phyloP scores from a whole-genome alignment of 352 stramenopile genomes.

The Pythium apleroticum region DNA sequence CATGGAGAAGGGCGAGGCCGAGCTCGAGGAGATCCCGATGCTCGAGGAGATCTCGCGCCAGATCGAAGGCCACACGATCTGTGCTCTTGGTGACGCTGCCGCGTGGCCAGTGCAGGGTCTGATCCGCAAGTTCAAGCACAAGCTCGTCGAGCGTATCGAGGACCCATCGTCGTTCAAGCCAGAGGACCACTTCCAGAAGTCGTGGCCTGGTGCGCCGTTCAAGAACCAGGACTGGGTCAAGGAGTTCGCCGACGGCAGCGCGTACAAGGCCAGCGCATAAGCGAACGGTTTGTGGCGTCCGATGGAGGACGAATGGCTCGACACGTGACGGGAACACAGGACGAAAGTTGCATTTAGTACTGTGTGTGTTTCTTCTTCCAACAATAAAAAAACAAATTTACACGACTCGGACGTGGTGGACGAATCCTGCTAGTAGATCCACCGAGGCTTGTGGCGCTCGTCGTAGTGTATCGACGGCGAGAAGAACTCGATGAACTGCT shows the following conservation, averaged over 20 bases:
- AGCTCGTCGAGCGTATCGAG: conserved; percentile 98
- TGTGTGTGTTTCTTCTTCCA: conserved; percentile 16
- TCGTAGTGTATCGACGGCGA: conserved; percentile 77
- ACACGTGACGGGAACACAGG: conserved; percentile 1
- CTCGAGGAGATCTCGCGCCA: conserved; percentile 99
- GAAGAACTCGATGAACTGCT: conserved; percentile 92
- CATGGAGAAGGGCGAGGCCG: conserved; percentile 98
- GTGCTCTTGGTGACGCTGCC: conserved; percentile 97
- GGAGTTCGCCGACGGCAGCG: conserved; percentile 91
- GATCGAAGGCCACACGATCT: conserved; percentile 99
- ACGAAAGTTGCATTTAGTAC: conserved; percentile 3
- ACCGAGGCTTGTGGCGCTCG: conserved; percentile 72
- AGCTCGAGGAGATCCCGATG: conserved; percentile 99
- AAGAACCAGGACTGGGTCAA: conserved; percentile 95
- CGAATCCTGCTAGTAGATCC: conserved; percentile 54
- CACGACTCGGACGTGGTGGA: neutral
- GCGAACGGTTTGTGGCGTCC: neutral
- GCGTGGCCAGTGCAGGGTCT: conserved; percentile 99
- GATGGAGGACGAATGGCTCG: neutral
- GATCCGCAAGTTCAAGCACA: conserved; percentile 98
- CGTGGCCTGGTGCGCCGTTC: conserved; percentile 95
- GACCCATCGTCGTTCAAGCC: conserved; percentile 94
- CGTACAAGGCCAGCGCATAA: conserved; percentile 84
- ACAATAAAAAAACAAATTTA: conserved; percentile 25
- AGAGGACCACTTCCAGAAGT: conserved; percentile 93